phyloP scores from a whole-genome alignment of 139 green algal species.

The Ettlia oleoabundans region DNA sequence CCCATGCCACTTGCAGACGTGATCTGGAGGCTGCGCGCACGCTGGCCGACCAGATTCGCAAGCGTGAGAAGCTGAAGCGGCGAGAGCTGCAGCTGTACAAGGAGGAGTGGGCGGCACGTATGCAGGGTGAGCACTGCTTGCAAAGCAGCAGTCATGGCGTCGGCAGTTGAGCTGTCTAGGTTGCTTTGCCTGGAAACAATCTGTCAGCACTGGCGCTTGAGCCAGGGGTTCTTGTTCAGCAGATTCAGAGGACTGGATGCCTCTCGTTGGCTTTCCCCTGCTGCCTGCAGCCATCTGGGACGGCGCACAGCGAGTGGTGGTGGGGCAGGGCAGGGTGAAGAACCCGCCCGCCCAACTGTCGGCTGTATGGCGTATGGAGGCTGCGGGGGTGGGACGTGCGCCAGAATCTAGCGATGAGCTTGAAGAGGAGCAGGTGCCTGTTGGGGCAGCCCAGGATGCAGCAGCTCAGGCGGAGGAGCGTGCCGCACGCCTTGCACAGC shows the following conservation, averaged over 20 bases:
- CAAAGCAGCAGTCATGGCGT: not conserved
- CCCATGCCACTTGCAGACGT: constrained; percentile 10
- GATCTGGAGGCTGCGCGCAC: constrained; percentile 55
- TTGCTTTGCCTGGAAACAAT: not conserved
- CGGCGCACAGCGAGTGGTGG: not conserved
- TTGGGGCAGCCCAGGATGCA: constrained; percentile 8
- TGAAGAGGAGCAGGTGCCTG: not conserved
- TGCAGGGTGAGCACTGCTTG: constrained; percentile 15
- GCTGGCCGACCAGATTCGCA: constrained; percentile 56
- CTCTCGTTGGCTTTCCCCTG: no score
- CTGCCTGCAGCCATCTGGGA: constrained; percentile 18
- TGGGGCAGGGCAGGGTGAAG: not conserved
- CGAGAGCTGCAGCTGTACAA: constrained; percentile 46
- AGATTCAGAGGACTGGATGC: not conserved
- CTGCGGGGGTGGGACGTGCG: not conserved
- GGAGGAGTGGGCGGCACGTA: constrained; percentile 39
- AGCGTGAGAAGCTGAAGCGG: constrained; percentile 57
- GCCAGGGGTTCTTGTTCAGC: not conserved
- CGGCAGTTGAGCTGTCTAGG: not conserved
- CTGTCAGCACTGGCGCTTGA: not conserved
- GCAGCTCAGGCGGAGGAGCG: constrained; percentile 31
- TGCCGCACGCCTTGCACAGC: constrained; percentile 39
- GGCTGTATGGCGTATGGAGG: constrained; percentile 17
- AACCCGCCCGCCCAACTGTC: constrained; percentile 32
- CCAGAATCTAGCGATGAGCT: not conserved